Percentiles rank a stretch among this genome's conserved stretches.
Evolutionary conservation across 129 eudicot species (phyloP).

Genomic region (Mikania micrantha): DNA sequence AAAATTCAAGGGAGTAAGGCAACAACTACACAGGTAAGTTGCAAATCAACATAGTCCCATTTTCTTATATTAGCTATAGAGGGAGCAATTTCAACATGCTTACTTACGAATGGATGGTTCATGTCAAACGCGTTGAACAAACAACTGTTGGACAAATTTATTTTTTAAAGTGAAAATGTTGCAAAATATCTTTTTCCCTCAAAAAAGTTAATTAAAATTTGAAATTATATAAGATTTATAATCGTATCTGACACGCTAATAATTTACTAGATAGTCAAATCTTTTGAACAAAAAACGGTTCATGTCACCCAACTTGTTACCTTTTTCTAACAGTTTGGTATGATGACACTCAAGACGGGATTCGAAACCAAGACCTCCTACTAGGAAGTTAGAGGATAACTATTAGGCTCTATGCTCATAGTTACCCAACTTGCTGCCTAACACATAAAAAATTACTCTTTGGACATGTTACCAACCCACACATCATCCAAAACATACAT

Average conservation of each 20-base stretch:
- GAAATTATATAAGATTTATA: neutral
- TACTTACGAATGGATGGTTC: neutral
- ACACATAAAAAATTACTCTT: too few species aligned
- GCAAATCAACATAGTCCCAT: neutral
- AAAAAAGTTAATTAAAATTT: neutral
- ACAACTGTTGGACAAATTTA: neutral
- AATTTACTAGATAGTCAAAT: neutral
- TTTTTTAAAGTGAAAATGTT: neutral
- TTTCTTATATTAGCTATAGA: neutral
- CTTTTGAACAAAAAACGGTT: neutral
- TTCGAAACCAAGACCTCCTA: too few species aligned
- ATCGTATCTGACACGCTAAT: neutral
- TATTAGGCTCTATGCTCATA: too few species aligned
- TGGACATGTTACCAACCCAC: too few species aligned
- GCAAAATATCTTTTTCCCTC: neutral
- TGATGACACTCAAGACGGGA: too few species aligned
- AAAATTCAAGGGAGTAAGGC: conserved; percentile 62
- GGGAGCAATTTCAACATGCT: neutral
- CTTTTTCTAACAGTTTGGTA: too few species aligned
- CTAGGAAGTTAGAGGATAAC: too few species aligned
- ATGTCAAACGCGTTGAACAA: neutral
- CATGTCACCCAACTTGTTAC: too few species aligned
- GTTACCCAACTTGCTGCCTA: too few species aligned
- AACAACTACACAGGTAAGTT: conserved; percentile 59
- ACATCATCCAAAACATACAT: neutral